phyloP scores from a whole-genome alignment of 2,329 filamentous ascomycete genomes.

The Colletotrichum acutatum region DNA sequence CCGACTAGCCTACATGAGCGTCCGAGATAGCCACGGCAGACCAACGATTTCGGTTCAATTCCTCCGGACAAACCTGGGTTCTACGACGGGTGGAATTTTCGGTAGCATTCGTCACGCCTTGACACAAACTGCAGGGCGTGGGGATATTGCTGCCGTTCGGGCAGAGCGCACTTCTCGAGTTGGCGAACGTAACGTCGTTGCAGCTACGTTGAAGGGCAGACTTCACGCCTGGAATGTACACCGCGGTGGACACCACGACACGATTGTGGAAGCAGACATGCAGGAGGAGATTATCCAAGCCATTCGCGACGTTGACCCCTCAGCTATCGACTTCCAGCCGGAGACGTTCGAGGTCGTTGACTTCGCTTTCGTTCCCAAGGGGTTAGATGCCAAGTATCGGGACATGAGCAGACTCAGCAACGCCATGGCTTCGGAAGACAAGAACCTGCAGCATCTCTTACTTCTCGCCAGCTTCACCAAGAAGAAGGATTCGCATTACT shows the following conservation, averaged over 20 bases:
- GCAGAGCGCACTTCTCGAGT: conserved; percentile 77
- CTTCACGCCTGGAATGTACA: conserved; percentile 90
- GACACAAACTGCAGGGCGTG: conserved; percentile 74
- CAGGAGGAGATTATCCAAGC: conserved; percentile 72
- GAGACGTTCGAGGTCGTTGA: conserved; percentile 81
- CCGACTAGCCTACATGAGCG: conserved; percentile 84
- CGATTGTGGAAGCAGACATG: conserved; percentile 77
- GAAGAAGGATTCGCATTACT: conserved; percentile 70
- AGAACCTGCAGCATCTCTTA: conserved; percentile 67
- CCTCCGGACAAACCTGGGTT: conserved; percentile 70
- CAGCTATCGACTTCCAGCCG: conserved; percentile 59
- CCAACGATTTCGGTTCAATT: conserved; percentile 83
- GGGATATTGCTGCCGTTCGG: conserved; percentile 83
- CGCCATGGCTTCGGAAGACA: conserved; percentile 60
- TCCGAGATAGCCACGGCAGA: conserved; percentile 88
- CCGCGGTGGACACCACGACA: conserved; percentile 84
- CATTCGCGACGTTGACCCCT: conserved; percentile 66
- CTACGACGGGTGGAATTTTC: conserved; percentile 74
- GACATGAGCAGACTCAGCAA: conserved; percentile 63
- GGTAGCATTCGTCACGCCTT: conserved; percentile 84
- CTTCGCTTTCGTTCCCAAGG: conserved; percentile 75
- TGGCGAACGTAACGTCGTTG: conserved; percentile 86
- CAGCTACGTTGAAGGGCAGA: conserved; percentile 80
- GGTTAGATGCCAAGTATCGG: conserved; percentile 60
- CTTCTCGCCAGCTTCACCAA: conserved; percentile 69